Evolutionary conservation across 2,329 filamentous ascomycete genomes (phyloP), one percentile per base, ranked within the genome.

Genomic region (Stenocarpella maydis): DNA sequence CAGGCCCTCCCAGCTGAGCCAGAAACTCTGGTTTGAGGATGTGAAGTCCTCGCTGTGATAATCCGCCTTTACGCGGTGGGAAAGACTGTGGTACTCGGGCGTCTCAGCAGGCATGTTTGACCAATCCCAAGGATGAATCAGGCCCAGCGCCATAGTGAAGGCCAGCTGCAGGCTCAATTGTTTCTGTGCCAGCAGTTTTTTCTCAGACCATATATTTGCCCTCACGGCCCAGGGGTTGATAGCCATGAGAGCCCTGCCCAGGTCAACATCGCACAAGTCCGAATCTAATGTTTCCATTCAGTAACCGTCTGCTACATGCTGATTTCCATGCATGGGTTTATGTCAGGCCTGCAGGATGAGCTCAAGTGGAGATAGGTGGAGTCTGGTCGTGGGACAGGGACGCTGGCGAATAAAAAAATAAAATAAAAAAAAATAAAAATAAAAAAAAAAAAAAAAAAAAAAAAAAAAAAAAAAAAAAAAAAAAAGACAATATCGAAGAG

Each of bases 1-100:
- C 14, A 72, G 43, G 4, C 71, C 71, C 37, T 71, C 71, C 71
- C 71, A 72, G 65, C 68, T 72, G 3, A 68, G 68, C 53, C 60
- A 71, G 54, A 72, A 72, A 24, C 39, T 66, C 50, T 70, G 68
- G 49, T 69, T 72, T 14, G 68, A 68, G n/a, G 65, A 68, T 12
- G 68, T 68, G 39, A 68, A 52, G 31, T 71, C 54, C 45, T 66
- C 39, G 14, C 65, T 53, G 15, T 67, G 69, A 26, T 58, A 72
- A 21, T 72, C 71, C 8, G 68, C 61, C 65, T 34, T 71, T n/a
- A 72, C 66, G 2, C 65, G 53, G 15, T 66, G 61, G 43, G 69
- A 65, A 15, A 71, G 68, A n/a, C 15, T 55, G 15, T 68, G 52
- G 24, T 68, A 71, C n/a, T 67, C 61, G 6, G 68, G 68, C 26